phyloP scores from a whole-genome alignment of 371 early-diverging fungal genomes.

The Rhizomucor pusillus region DNA sequence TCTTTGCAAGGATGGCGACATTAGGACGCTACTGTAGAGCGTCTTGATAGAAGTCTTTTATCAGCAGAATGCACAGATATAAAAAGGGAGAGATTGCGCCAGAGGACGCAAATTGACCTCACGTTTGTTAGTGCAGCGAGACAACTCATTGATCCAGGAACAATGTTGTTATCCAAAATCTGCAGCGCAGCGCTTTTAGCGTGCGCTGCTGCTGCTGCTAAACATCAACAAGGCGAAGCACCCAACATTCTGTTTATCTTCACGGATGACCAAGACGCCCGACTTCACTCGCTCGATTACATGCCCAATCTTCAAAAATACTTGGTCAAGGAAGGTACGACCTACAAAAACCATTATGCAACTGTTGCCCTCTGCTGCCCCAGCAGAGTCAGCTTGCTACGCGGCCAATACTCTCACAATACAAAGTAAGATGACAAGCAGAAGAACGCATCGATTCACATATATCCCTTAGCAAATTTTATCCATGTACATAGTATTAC shows the following conservation, averaged over 20 bases:
- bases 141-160: too few species aligned
- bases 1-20: too few species aligned
- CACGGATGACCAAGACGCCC: constrained; percentile 64
- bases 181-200: too few species aligned
- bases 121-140: too few species aligned
- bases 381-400: constrained; percentile 54
- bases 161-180: too few species aligned
- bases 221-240: constrained; percentile 10
- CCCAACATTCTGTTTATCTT: constrained; percentile 66
- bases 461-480: not conserved
- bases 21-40: too few species aligned
- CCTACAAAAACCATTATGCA: constrained; percentile 59
- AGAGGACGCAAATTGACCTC: too few species aligned
- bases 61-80: too few species aligned
- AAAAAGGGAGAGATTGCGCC: too few species aligned
- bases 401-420: constrained; percentile 64
- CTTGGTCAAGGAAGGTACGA: constrained; percentile 56
- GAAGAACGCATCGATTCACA: not conserved
- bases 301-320: constrained; percentile 66
- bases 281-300: constrained; percentile 53
- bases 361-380: constrained; percentile 68
- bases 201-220: not conserved
- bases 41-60: too few species aligned
- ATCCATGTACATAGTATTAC: constrained; percentile 21
- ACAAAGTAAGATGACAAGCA: constrained; percentile 40